Base-by-base conservation (phyloP, 2,329 filamentous ascomycete species). In the Colletotrichum kahawae region DNA sequence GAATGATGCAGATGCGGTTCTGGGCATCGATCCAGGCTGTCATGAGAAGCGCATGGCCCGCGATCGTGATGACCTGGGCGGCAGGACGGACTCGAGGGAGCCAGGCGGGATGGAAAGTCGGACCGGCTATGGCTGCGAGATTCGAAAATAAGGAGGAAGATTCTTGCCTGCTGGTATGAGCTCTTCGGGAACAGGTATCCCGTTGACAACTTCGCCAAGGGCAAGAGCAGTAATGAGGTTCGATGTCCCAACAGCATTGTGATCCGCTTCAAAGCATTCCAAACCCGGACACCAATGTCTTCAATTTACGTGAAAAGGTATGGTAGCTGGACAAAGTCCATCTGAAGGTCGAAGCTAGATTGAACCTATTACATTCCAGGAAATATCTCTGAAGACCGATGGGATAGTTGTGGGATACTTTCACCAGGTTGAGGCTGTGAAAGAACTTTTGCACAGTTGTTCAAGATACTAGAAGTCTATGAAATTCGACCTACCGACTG, bases 91-190 rank as follows among this genome's bases (percentile, higher is more conserved):
- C 38, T 43, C 38, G 38, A 10, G 38, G 38, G 8, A 43, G 38
- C 38, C 38, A 43, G 18, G 38, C 38, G 18, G 18, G 38, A n/a
- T 43, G 16, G 38, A 43, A 43, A n/a, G 38, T 43, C 38, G 38
- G 38, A n/a, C 38, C 38, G 38, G 38, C 38, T 18, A 43, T n/a
- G 43, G 4, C 38, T 43, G 18, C 18, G 0, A 43, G 38, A 43
- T 43, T n/a, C 0, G 18, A 5, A 2, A 18, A 43, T 10, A 43
- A n/a, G n/a, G 0, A 0, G 38, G 36, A 38, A 0, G 0, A 0
- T 10, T 43, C 38, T 43, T n/a, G 2, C 38, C 38, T 43, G 2
- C 8, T 43, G 38, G 4, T 4, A 43, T 1, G 16, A 43, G 38
- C 4, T 43, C 18, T 0, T 43, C 38, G 38, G 38, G 18, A n/a